Evolutionary conservation across 495 filamentous ascomycete genomes (phyloP).

Genomic region (Pyrenopolyporus hunteri): DNA sequence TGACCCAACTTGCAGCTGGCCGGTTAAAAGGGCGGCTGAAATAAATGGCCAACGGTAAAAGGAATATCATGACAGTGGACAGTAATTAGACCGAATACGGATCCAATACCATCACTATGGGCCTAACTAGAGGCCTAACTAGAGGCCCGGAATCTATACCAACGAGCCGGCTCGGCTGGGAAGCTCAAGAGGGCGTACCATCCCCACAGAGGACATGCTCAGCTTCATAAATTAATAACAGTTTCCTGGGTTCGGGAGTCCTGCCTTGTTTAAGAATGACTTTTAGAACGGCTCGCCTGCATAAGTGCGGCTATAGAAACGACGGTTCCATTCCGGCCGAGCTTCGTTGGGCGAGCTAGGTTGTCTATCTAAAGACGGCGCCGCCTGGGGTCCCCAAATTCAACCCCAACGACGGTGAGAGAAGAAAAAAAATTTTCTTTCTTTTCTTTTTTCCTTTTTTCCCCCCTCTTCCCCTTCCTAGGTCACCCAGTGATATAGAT

Average conservation of each 20-base stretch:
- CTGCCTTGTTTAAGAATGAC: constrained; percentile 3
- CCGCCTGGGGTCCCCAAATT: constrained; percentile 12
- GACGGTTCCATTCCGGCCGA: not conserved
- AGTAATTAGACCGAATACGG: constrained; percentile 21
- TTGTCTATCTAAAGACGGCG: not conserved
- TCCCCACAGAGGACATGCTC: constrained; percentile 11
- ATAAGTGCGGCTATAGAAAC: constrained; percentile 4
- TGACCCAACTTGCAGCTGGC: not conserved
- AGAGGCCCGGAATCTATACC: constrained; percentile 13
- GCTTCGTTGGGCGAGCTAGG: not conserved
- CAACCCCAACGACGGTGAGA: not conserved
- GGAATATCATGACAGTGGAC: not conserved
- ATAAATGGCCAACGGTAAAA: constrained; percentile 17
- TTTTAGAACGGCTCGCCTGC: constrained; percentile 1
- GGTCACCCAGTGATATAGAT: too few relatives aligned
- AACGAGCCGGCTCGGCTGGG: not conserved
- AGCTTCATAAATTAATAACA: constrained; percentile 2
- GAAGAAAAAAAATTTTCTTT: not conserved
- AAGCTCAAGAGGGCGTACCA: not conserved
- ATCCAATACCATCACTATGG: not conserved
- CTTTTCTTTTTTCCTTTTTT: too few relatives aligned
- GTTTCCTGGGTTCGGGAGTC: constrained; percentile 8
- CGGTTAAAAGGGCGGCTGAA: constrained; percentile 18
- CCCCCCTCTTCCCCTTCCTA: too few relatives aligned
- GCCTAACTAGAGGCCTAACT: constrained; percentile 21